These are phyloP conservation scores for Nicotiana sylvestris DNA, from an alignment of 257 asterid species.

Conservation along the genomic window DNA sequence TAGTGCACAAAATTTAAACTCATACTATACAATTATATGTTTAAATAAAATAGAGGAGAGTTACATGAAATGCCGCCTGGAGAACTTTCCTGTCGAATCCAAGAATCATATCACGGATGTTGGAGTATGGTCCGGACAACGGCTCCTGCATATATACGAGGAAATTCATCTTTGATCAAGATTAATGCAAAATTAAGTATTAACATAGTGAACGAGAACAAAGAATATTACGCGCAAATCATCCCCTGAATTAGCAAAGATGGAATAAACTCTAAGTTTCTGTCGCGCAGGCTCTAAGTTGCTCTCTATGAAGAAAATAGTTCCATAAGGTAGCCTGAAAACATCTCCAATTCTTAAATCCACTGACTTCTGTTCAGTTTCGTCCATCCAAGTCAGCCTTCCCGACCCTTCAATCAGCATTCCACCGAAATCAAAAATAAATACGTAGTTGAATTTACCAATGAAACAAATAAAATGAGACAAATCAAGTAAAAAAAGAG, in stretches of 20 bases:
- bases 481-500: neutral
- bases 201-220: neutral
- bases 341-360: constrained; percentile 57
- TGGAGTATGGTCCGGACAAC: constrained; percentile 48
- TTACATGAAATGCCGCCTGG: constrained; percentile 61
- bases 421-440: neutral
- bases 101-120: constrained; percentile 58
- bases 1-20: no score
- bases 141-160: constrained; percentile 32
- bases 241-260: constrained; percentile 40
- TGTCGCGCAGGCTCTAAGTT: constrained; percentile 47
- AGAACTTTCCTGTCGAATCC: constrained; percentile 71
- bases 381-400: constrained; percentile 55
- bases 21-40: no score
- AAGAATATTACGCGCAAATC: constrained; percentile 28
- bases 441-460: neutral
- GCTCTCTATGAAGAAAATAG: constrained; percentile 65
- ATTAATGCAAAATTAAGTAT: no score
- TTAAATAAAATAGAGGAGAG: neutral
- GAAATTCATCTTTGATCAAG: neutral
- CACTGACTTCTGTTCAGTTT: constrained; percentile 26
- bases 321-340: constrained; percentile 47
- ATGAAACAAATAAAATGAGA: neutral
- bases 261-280: constrained; percentile 64
- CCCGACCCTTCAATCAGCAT: constrained; percentile 58